These are phyloP conservation scores for Pachysolen tannophilus DNA, from an alignment of 805 yeast genomes.

Conservation along the genomic window DNA sequence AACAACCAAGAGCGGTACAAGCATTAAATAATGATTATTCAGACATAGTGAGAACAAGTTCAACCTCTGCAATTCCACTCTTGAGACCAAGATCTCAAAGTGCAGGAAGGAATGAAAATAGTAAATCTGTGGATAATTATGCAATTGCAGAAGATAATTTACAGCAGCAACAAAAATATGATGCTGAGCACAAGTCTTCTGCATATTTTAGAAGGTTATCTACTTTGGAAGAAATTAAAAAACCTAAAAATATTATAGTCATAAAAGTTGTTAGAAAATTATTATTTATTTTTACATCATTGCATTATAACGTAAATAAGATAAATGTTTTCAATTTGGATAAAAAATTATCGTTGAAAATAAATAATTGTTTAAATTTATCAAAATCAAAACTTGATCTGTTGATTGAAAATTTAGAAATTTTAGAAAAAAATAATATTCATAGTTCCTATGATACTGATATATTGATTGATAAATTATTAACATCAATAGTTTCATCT, in stretches of 20 bases:
- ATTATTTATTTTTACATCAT: constrained; percentile 54
- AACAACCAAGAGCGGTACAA: constrained; percentile 11
- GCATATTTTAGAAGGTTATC: constrained; percentile 63
- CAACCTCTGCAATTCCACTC: constrained; percentile 7
- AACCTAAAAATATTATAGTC: constrained; percentile 6
- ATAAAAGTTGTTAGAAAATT: constrained; percentile 51
- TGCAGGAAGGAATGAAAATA: too few relatives aligned
- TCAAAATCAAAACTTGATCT: constrained; percentile 49
- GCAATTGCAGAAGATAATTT: constrained; percentile 26
- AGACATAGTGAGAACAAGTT: constrained; percentile 10
- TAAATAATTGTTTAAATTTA: constrained; percentile 41
- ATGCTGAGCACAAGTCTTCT: constrained; percentile 42
- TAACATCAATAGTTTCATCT: constrained; percentile 24
- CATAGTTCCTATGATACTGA: constrained; percentile 8
- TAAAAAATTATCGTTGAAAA: constrained; percentile 43
- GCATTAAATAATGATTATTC: constrained; percentile 13
- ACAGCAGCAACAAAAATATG: constrained; percentile 29
- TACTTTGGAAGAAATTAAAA: constrained; percentile 44
- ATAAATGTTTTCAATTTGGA: constrained; percentile 52
- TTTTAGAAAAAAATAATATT: constrained; percentile 30
- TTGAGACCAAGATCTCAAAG: too few relatives aligned
- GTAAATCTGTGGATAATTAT: constrained; percentile 24
- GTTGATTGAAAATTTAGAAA: constrained; percentile 48
- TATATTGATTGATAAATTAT: constrained; percentile 24
- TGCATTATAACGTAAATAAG: constrained; percentile 50